Conservation (phyloP, 2,329 filamentous ascomycete genomes). For the Hypoxylon sp. region DNA sequence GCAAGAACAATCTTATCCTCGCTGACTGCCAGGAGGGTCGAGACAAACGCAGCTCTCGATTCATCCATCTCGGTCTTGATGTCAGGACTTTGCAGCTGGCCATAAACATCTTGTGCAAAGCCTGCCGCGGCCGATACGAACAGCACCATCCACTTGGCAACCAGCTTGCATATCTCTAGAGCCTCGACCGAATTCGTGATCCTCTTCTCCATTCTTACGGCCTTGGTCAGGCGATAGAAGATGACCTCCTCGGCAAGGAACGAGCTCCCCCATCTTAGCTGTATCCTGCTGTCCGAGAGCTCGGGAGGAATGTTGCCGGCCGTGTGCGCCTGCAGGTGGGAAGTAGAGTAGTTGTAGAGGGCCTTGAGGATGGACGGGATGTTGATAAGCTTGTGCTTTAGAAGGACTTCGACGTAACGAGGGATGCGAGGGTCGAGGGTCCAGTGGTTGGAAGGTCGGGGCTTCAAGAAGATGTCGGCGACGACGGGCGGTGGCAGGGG, state of each 20-base stretch:
- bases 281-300: constrained; percentile 37
- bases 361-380: constrained; percentile 66
- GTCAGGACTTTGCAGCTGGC: constrained; percentile 58
- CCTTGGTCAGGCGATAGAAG: constrained; percentile 91
- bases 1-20: constrained; percentile 69
- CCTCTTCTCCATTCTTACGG: constrained; percentile 71
- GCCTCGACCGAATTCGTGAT: constrained; percentile 62
- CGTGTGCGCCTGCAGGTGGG: constrained; percentile 54
- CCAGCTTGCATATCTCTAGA: constrained; percentile 61
- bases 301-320: constrained; percentile 35
- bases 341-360: constrained; percentile 68
- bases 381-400: constrained; percentile 64
- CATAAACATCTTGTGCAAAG: constrained; percentile 62
- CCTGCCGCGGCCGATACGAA: constrained; percentile 64
- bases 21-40: constrained; percentile 70
- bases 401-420: constrained; percentile 69
- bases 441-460: constrained; percentile 60
- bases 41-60: constrained; percentile 71
- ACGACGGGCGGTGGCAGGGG: constrained; percentile 64
- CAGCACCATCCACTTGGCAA: constrained; percentile 69
- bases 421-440: constrained; percentile 70
- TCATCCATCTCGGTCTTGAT: constrained; percentile 69
- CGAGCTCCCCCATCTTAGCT: constrained; percentile 65
- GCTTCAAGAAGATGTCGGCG: constrained; percentile 70
- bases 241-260: constrained; percentile 85